phyloP scores from a whole-genome alignment of 108 stramenopile species.

The Cyclotella sp. region DNA sequence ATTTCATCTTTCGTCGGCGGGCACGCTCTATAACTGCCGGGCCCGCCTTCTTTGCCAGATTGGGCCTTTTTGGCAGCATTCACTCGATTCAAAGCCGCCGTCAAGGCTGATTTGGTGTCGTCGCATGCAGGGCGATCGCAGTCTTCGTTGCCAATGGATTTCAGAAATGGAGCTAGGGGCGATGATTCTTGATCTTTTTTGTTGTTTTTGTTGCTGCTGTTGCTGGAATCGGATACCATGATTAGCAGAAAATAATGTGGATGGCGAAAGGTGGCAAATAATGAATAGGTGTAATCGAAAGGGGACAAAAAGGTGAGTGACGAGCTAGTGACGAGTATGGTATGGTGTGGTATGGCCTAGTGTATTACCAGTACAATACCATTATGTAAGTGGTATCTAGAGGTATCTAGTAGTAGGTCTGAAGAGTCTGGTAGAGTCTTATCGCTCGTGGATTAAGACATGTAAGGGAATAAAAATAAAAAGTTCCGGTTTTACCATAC shows the following conservation, averaged over 20 bases:
- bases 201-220: conserved; percentile 18
- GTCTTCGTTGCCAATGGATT: conserved; percentile 60
- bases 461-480: too few species aligned
- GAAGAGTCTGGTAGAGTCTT: too few species aligned
- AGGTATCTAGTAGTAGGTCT: too few species aligned
- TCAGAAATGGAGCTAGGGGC: conserved; percentile 28
- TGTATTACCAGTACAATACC: too few species aligned
- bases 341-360: too few species aligned
- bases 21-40: conserved; percentile 51
- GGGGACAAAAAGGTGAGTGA: too few species aligned
- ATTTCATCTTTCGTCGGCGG: conserved; percentile 75
- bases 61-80: conserved; percentile 9
- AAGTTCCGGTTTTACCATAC: too few species aligned
- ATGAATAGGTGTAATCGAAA: background rate
- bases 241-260: background rate
- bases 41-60: background rate
- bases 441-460: too few species aligned
- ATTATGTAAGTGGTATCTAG: too few species aligned
- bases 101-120: conserved; percentile 66
- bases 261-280: background rate
- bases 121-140: conserved; percentile 90
- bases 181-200: conserved; percentile 4
- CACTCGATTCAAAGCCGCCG: conserved; percentile 58
- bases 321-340: too few species aligned
- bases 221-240: conserved; percentile 31